A percentile compares a stretch with the other conserved stretches of the same genome.
phyloP scores from a whole-genome alignment of 257 asterid species.

The Solanum pimpinellifolium region DNA sequence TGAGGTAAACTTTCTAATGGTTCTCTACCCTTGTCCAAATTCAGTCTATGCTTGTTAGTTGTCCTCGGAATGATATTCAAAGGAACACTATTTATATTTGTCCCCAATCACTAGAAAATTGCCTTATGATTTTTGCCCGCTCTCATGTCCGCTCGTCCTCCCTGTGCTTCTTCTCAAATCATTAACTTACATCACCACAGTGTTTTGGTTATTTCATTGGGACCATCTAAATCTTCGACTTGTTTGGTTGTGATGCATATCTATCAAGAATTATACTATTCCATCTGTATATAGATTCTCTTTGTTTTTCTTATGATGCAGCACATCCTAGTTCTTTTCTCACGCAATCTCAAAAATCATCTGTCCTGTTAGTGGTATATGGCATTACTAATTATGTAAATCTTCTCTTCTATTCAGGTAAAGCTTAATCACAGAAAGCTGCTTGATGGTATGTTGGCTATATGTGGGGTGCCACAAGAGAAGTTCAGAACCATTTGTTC shows the following conservation, averaged over 20 bases:
- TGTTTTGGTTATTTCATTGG: background rate
- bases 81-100: background rate
- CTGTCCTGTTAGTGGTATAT: background rate
- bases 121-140: background rate
- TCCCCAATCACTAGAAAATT: background rate
- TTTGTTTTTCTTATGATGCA: background rate
- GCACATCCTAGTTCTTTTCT: background rate
- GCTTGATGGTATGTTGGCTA: slow-evolving; percentile 87
- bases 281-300: background rate
- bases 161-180: background rate
- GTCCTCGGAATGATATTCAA: background rate
- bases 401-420: slow-evolving; percentile 37
- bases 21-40: background rate
- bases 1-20: slow-evolving; percentile 39
- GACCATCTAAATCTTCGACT: background rate
- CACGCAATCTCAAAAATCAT: background rate
- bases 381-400: background rate
- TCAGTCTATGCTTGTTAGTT: background rate
- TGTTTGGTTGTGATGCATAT: background rate
- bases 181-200: background rate
- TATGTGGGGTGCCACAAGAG: slow-evolving; percentile 86
- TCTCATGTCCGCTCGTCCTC: background rate
- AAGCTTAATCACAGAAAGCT: slow-evolving; percentile 84
- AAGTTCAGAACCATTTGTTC: slow-evolving; percentile 88
- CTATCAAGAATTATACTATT: background rate